Percentiles rank a stretch among this genome's conserved stretches.
Conservation (phyloP, 2,329 filamentous ascomycete species). For the Xylariaceae sp. region DNA sequence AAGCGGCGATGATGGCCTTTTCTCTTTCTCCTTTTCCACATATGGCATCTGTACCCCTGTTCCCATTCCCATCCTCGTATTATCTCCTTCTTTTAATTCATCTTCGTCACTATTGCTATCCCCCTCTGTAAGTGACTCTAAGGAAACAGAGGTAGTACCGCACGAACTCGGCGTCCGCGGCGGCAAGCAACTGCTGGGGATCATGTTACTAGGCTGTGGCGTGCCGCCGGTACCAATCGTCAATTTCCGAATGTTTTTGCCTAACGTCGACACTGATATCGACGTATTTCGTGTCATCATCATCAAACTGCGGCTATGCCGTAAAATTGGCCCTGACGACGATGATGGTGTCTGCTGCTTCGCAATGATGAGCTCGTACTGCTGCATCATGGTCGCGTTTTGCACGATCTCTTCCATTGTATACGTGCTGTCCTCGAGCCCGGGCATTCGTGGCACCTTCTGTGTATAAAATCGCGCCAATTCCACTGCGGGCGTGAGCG, state of each 20-base stretch:
- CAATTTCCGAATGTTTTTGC: constrained; percentile 19
- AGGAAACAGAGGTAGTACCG: constrained; percentile 18
- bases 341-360: constrained; percentile 18
- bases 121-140: constrained; percentile 25
- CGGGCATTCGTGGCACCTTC: constrained; percentile 34
- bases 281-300: constrained; percentile 12
- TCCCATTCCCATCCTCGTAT: no score
- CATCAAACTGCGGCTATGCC: constrained; percentile 17
- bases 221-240: constrained; percentile 9
- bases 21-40: no score
- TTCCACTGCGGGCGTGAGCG: constrained; percentile 43
- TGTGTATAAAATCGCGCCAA: constrained; percentile 42
- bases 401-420: constrained; percentile 46
- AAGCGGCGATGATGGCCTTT: neutral
- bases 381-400: constrained; percentile 44
- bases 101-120: constrained; percentile 22
- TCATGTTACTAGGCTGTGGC: constrained; percentile 4
- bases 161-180: constrained; percentile 10
- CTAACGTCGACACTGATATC: constrained; percentile 17
- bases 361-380: constrained; percentile 38
- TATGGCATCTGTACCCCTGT: no score
- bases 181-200: constrained; percentile 5
- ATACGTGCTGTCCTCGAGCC: constrained; percentile 31
- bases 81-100: constrained; percentile 14
- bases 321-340: constrained; percentile 7